Evolutionary conservation across 208 protist species (phyloP), one percentile per base, ranked within the genome.

Genomic region (Crithidia thermophila): DNA sequence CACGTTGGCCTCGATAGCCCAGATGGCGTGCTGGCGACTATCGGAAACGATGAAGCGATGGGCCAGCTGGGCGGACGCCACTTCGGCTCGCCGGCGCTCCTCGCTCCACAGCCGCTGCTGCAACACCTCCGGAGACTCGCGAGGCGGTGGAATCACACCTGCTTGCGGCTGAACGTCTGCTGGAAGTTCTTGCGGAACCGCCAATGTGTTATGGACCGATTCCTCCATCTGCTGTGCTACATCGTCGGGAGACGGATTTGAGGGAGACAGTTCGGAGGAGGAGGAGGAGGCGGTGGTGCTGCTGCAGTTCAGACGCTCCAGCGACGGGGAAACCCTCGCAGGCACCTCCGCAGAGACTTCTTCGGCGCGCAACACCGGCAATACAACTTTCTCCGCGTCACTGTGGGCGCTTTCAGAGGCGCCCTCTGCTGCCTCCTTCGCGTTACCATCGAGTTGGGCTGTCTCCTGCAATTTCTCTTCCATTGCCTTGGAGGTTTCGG

Each of bases 1-100:
- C 27, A 81, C 42, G 45, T 63, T 28, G 11, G 87, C 80, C 31
- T 84, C 72, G 31, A 91, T 37, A 1, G 82, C 81, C 82, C 84
- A 94, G 39, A 94, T 83, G 7, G 87, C 75, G 61, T 94, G 82
- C 33, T 62, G 55, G 4, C 25, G 43, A 4, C 55, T 64, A 66
- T 90, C 82, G 4, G 77, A 71, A 20, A 91, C 65, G 36, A 94
- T 53, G 61, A 89, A 82, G 50, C 73, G 73, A 60, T 94, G 77
- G 6, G 61, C 51, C 40, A 81, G 63, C 11, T 55, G 67, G 0
- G 34, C 37, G 23, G 61, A 34, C 18, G 47, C 66, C 25, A 16
- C 31, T 25, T 33, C 46, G 47, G 75, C 47, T 27, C 67, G 52
- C 34, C 51, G 45, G 2, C 23, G 46, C 57, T 79, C 63, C 28